Conservation (phyloP, 768 basidiomycete genomes). For the Saitozyma sp. region DNA sequence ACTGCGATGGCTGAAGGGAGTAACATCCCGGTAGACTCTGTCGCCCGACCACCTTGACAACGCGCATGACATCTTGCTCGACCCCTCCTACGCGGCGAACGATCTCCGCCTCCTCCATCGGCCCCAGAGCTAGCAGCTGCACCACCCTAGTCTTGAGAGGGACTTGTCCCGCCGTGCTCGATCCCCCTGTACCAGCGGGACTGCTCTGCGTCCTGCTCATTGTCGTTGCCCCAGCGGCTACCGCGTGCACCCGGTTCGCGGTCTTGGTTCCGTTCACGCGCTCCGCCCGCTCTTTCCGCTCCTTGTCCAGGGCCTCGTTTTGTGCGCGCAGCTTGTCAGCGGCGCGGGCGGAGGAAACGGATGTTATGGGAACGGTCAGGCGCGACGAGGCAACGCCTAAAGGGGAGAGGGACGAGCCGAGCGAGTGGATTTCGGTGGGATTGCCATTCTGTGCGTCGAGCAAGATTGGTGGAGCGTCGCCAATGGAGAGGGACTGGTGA, state of each 20-base stretch:
- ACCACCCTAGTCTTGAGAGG: slow-evolving; percentile 47
- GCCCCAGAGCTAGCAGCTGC: slow-evolving; percentile 41
- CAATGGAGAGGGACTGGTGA: slow-evolving; percentile 23
- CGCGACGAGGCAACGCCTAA: slow-evolving; percentile 25
- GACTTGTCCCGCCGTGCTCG: slow-evolving; percentile 6
- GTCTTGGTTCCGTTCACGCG: too few relatives aligned
- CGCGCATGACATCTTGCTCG: slow-evolving; percentile 40
- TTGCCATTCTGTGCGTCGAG: slow-evolving; percentile 20
- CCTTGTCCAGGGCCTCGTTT: slow-evolving; percentile 19
- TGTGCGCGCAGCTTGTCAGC: slow-evolving; percentile 1
- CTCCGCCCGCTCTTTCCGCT: slow-evolving; percentile 9
- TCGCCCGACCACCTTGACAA: slow-evolving; percentile 37
- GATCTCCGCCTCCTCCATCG: slow-evolving; percentile 27
- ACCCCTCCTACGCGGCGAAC: slow-evolving; percentile 32
- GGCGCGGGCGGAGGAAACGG: neutral
- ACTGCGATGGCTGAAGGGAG: slow-evolving; percentile 36
- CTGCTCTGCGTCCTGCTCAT: slow-evolving; percentile 31
- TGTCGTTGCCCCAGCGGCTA: neutral
- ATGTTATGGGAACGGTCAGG: slow-evolving; percentile 26
- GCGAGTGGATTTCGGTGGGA: slow-evolving; percentile 31
- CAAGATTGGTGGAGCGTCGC: slow-evolving; percentile 15
- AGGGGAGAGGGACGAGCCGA: slow-evolving; percentile 16
- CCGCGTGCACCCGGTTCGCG: slow-evolving; percentile 15
- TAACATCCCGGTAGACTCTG: slow-evolving; percentile 20
- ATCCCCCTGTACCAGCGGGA: slow-evolving; percentile 3